Evolutionary conservation across 352 stramenopile genomes (phyloP).

Genomic region (Globisporangium ultimum): DNA sequence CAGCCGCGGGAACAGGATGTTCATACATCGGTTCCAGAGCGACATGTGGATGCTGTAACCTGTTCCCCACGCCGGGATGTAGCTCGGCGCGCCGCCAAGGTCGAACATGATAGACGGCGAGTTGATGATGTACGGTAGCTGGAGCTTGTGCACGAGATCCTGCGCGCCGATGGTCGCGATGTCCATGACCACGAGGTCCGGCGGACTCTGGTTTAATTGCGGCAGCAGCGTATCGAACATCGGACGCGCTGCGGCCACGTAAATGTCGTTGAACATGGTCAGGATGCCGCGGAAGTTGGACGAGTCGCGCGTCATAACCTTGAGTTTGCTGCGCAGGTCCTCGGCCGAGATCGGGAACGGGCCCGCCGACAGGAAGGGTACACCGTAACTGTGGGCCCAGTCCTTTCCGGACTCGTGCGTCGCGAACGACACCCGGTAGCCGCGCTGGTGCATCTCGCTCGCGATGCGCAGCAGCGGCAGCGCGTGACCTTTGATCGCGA

Average conservation of each 20-base stretch:
- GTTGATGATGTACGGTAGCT: constrained; percentile 78
- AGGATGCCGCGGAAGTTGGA: constrained; percentile 85
- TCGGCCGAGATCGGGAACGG: constrained; percentile 72
- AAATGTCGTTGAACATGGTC: constrained; percentile 89
- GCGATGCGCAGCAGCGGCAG: constrained; percentile 74
- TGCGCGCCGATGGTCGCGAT: constrained; percentile 80
- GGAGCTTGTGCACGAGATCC: constrained; percentile 73
- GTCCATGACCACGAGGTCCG: constrained; percentile 77
- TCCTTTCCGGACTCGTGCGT: constrained; percentile 80
- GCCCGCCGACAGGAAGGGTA: constrained; percentile 73
- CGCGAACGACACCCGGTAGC: constrained; percentile 79
- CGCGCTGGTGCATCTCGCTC: constrained; percentile 62
- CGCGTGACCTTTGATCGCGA: constrained; percentile 79
- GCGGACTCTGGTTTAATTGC: constrained; percentile 32
- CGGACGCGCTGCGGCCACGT: constrained; percentile 64
- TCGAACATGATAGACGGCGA: constrained; percentile 86
- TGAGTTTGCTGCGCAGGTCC: constrained; percentile 65
- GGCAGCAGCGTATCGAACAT: constrained; percentile 77
- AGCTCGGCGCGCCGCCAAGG: constrained; percentile 61
- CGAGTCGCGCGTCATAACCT: constrained; percentile 75
- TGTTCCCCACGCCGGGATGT: constrained; percentile 83
- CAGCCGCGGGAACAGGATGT: constrained; percentile 84
- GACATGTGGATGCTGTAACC: constrained; percentile 82
- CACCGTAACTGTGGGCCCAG: constrained; percentile 49
- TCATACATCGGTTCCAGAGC: constrained; percentile 88